These are phyloP conservation scores for Persicaria maculosa DNA, from an alignment of 148 eudicot genomes.

Conservation along the genomic window DNA sequence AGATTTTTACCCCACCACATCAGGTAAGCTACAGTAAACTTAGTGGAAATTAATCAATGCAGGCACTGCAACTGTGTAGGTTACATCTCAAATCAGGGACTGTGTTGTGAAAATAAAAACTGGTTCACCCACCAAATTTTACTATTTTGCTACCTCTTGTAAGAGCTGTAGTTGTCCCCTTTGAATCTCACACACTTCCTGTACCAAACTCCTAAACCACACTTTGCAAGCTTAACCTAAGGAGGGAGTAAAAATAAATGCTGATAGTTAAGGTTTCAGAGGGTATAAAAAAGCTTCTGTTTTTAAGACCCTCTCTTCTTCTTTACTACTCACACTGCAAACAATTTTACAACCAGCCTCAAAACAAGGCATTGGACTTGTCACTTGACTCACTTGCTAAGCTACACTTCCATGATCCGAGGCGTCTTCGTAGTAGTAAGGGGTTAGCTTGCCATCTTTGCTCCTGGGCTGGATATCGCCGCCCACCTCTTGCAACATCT, in stretches of 20 bases:
- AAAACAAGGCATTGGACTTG: background rate
- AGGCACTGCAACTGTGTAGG: constrained; percentile 13
- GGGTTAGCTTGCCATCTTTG: constrained; percentile 74
- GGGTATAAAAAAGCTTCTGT: background rate
- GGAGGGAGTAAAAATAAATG: background rate
- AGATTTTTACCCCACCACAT: constrained; percentile 4
- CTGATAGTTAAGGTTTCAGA: background rate
- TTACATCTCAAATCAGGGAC: constrained; percentile 7
- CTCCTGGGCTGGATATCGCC: constrained; percentile 32
- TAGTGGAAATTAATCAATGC: constrained; percentile 4
- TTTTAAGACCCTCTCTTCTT: constrained; percentile 4
- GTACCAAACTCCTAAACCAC: constrained; percentile 9
- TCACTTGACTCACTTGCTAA: constrained; percentile 18
- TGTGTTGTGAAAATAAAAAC: background rate
- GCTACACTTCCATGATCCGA: constrained; percentile 80
- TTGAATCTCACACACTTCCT: background rate
- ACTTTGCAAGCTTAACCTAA: background rate
- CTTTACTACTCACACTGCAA: constrained; percentile 3
- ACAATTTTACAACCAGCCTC: background rate
- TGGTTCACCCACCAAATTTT: background rate
- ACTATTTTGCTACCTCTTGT: constrained; percentile 7
- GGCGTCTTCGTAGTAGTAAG: constrained; percentile 78
- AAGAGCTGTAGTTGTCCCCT: background rate
- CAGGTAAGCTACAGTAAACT: constrained; percentile 2
- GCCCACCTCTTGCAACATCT: constrained; percentile 64